These are phyloP conservation scores for Aechmea fasciata DNA, from an alignment of 176 grass and related monocot genomes.

Conservation along the genomic window DNA sequence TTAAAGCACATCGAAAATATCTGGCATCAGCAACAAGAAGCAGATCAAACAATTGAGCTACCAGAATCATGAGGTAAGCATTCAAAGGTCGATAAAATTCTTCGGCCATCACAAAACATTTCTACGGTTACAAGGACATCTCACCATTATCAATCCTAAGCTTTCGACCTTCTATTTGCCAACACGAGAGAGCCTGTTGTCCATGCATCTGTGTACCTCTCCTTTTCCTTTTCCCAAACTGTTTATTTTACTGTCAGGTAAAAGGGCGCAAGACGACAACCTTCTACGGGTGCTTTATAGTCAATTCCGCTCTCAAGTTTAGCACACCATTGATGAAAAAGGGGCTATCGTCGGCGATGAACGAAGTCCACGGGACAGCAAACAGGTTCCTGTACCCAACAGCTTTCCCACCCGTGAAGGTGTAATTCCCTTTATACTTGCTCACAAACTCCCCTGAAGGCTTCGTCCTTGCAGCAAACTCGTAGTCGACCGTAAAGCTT, in stretches of 20 bases:
- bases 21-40: too few relatives aligned
- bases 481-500: constrained; percentile 64
- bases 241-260: not conserved
- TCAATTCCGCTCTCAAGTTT: constrained; percentile 72
- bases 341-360: constrained; percentile 65
- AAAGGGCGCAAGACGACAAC: not conserved
- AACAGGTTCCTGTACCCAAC: constrained; percentile 76
- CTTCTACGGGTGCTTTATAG: constrained; percentile 58
- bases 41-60: too few relatives aligned
- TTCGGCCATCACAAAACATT: too few relatives aligned
- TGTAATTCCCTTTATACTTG: constrained; percentile 76
- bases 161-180: not conserved
- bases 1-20: too few relatives aligned
- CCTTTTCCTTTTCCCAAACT: not conserved
- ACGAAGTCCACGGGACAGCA: constrained; percentile 57
- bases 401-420: constrained; percentile 71
- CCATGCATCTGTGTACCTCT: not conserved
- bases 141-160: too few relatives aligned
- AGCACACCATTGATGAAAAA: constrained; percentile 63
- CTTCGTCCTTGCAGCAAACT: constrained; percentile 56
- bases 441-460: constrained; percentile 50
- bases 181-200: not conserved
- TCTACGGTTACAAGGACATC: too few relatives aligned
- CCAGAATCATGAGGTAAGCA: too few relatives aligned
- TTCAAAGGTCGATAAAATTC: too few relatives aligned